Conservation (phyloP, 768 basidiomycete genomes). For the Calocybe indica region DNA sequence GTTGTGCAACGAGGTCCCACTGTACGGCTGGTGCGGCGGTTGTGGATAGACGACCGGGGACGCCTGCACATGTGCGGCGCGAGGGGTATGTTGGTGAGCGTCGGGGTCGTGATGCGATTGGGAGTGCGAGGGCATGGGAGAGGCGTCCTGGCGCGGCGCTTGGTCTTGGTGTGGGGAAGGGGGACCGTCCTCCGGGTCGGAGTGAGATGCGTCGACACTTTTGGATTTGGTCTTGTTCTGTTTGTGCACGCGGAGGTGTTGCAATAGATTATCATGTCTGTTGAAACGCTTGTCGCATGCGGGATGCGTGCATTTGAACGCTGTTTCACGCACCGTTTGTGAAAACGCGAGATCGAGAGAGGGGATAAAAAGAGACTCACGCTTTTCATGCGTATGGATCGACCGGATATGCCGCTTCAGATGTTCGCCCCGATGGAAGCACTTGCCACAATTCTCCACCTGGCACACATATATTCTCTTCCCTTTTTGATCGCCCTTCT, state of each 20-base stretch:
- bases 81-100: too few species aligned
- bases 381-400: slow-evolving; percentile 75
- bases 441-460: slow-evolving; percentile 67
- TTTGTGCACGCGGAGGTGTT: slow-evolving; percentile 71
- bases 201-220: slow-evolving; percentile 3
- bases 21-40: too few species aligned
- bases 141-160: slow-evolving; percentile 3
- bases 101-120: neutral
- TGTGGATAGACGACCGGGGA: too few species aligned
- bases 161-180: slow-evolving; percentile 5
- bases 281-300: slow-evolving; percentile 71
- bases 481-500: slow-evolving; percentile 12
- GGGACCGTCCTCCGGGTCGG: slow-evolving; percentile 4
- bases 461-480: slow-evolving; percentile 50
- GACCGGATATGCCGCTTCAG: slow-evolving; percentile 71
- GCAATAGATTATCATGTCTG: slow-evolving; percentile 74
- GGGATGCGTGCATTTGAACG: slow-evolving; percentile 65
- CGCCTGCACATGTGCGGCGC: too few species aligned
- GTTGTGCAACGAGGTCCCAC: neutral
- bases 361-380: slow-evolving; percentile 36
- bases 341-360: slow-evolving; percentile 9
- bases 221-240: slow-evolving; percentile 16
- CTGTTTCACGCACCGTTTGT: slow-evolving; percentile 29
- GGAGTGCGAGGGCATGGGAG: neutral
- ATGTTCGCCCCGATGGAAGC: slow-evolving; percentile 70